Evolutionary conservation across 2,329 filamentous ascomycete genomes (phyloP).

Genomic region (Diaporthe eres): DNA sequence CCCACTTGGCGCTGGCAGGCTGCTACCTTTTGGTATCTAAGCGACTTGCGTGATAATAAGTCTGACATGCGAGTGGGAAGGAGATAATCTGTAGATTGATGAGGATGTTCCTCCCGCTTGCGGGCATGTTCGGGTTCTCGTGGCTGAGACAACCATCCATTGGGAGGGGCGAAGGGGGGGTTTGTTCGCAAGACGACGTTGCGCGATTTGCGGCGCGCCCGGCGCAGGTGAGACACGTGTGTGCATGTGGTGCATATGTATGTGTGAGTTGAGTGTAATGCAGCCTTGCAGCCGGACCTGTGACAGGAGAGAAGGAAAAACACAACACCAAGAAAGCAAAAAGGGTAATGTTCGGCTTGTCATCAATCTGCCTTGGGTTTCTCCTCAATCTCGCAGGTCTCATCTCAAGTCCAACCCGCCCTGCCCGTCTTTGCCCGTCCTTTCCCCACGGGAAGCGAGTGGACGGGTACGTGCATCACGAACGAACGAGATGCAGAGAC

Average conservation of each 20-base stretch:
- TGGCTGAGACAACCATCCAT: constrained; percentile 21
- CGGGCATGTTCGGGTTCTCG: not conserved
- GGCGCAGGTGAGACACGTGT: constrained; percentile 32
- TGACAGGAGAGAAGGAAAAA: not conserved
- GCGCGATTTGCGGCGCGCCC: constrained; percentile 34
- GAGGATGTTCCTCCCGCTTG: not conserved
- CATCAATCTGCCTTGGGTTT: constrained; percentile 5
- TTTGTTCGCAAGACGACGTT: constrained; percentile 14
- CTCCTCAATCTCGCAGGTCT: constrained; percentile 34
- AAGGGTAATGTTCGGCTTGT: constrained; percentile 5
- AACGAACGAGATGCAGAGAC: constrained; percentile 16
- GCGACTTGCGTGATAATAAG: constrained; percentile 10
- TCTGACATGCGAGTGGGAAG: constrained; percentile 10
- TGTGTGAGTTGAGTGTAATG: constrained; percentile 13
- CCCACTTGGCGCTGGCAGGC: constrained; percentile 23
- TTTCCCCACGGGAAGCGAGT: constrained; percentile 11
- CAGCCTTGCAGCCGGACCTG: not conserved
- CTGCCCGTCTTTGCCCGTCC: not conserved
- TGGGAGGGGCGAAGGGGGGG: constrained; percentile 10
- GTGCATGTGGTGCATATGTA: not conserved
- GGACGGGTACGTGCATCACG: constrained; percentile 19
- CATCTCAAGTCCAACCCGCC: constrained; percentile 19
- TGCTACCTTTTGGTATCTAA: constrained; percentile 17
- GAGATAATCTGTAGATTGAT: constrained; percentile 8
- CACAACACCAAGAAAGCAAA: not conserved